phyloP scores from a whole-genome alignment of 139 green algal species.

The Closterium sp. region DNA sequence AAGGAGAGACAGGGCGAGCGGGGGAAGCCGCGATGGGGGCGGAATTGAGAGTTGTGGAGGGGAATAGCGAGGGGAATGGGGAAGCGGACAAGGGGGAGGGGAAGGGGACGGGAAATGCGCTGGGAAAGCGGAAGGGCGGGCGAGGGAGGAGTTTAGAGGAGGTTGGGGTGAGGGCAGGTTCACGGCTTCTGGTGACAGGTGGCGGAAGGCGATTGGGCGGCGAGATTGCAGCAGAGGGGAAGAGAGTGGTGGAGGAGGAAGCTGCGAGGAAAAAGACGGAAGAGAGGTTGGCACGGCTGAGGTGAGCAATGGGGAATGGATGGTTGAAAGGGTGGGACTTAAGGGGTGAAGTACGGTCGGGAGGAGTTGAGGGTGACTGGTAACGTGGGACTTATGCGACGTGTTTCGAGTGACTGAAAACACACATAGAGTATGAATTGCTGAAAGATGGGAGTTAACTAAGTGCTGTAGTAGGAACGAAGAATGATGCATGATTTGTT shows the following conservation, averaged over 20 bases:
- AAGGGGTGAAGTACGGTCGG: neutral
- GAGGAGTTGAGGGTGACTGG: neutral
- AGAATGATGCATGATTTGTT: no score
- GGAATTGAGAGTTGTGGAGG: neutral
- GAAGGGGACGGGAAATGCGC: neutral
- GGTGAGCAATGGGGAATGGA: neutral
- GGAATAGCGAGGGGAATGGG: neutral
- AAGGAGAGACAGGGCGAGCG: neutral
- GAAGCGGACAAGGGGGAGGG: neutral
- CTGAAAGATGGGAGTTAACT: no score
- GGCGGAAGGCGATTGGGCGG: neutral
- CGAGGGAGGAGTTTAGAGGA: neutral
- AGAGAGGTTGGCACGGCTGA: neutral
- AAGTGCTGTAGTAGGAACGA: no score
- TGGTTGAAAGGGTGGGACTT: no score
- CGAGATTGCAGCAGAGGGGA: neutral
- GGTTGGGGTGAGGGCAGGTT: neutral
- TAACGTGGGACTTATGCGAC: no score
- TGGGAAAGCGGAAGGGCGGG: neutral
- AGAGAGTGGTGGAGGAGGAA: neutral
- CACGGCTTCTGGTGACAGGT: neutral
- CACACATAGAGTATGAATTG: no score
- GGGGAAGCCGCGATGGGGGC: neutral
- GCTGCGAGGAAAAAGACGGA: neutral
- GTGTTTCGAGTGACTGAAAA: no score